Evolutionary conservation across 345 rosid genomes (phyloP).

Genomic region (Turnera subulata): DNA sequence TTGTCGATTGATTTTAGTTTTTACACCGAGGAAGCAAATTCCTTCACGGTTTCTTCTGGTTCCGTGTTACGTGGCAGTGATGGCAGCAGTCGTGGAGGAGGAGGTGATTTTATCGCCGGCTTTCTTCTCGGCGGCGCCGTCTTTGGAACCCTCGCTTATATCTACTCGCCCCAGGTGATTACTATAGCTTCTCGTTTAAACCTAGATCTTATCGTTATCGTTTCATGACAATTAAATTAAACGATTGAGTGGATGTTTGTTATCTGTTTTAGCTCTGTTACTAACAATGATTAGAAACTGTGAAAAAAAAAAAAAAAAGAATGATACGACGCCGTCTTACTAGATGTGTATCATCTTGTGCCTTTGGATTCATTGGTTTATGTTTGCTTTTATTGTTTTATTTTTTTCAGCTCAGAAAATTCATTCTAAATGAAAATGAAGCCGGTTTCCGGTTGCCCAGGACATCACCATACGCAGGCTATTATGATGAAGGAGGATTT

Average conservation of each 20-base stretch:
- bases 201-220: background rate
- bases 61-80: slow-evolving; percentile 34
- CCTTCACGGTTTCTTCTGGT: background rate
- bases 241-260: background rate
- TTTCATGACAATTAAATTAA: background rate
- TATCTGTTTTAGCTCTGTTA: background rate
- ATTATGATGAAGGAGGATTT: too few species aligned
- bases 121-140: slow-evolving; percentile 88
- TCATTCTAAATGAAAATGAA: too few species aligned
- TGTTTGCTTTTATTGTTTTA: too few species aligned
- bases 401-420: too few species aligned
- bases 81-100: slow-evolving; percentile 54
- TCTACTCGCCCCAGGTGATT: slow-evolving; percentile 86
- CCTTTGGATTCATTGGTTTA: too few species aligned
- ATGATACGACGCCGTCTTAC: too few species aligned
- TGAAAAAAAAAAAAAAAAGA: too few species aligned
- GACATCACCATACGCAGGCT: too few species aligned
- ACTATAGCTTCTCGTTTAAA: background rate
- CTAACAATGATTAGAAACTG: too few species aligned
- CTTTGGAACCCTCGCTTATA: slow-evolving; percentile 69
- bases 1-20: background rate
- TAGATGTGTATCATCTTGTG: too few species aligned
- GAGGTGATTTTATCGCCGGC: slow-evolving; percentile 75
- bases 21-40: background rate
- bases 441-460: too few species aligned